These are phyloP conservation scores for Diaporthe aspalathi DNA, from an alignment of 2,329 filamentous ascomycete genomes.

Conservation along the genomic window DNA sequence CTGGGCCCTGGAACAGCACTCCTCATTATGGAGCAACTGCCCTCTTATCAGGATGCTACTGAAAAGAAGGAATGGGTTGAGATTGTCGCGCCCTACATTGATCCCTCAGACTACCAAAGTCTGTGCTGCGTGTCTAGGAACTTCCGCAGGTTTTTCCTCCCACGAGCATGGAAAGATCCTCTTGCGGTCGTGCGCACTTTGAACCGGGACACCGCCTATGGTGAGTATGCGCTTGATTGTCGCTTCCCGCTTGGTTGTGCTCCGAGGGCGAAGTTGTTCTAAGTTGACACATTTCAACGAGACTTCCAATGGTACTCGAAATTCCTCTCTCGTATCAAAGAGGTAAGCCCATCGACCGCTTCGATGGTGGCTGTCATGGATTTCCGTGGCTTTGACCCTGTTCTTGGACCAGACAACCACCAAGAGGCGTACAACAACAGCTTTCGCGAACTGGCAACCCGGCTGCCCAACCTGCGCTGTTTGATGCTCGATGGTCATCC, in stretches of 20 bases:
- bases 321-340: slow-evolving; percentile 57
- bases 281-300: slow-evolving; percentile 46
- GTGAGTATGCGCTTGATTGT: slow-evolving; percentile 48
- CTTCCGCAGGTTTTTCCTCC: slow-evolving; percentile 62
- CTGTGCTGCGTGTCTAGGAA: slow-evolving; percentile 62
- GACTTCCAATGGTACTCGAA: slow-evolving; percentile 62
- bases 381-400: slow-evolving; percentile 49
- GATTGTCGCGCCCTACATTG: slow-evolving; percentile 59
- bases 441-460: slow-evolving; percentile 51
- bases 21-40: slow-evolving; percentile 53
- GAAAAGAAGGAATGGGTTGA: slow-evolving; percentile 60
- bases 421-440: slow-evolving; percentile 43
- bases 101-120: slow-evolving; percentile 53
- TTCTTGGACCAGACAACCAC: neutral
- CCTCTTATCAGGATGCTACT: slow-evolving; percentile 66
- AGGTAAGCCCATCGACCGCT: slow-evolving; percentile 53
- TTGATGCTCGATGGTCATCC: slow-evolving; percentile 61
- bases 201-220: slow-evolving; percentile 57
- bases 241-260: slow-evolving; percentile 5
- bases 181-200: slow-evolving; percentile 53
- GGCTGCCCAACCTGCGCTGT: slow-evolving; percentile 59
- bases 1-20: neutral
- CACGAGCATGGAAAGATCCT: slow-evolving; percentile 64
- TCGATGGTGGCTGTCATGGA: slow-evolving; percentile 60
- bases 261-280: no score